phyloP scores from a whole-genome alignment of 768 basidiomycete species.

The Scleroderma bovista region DNA sequence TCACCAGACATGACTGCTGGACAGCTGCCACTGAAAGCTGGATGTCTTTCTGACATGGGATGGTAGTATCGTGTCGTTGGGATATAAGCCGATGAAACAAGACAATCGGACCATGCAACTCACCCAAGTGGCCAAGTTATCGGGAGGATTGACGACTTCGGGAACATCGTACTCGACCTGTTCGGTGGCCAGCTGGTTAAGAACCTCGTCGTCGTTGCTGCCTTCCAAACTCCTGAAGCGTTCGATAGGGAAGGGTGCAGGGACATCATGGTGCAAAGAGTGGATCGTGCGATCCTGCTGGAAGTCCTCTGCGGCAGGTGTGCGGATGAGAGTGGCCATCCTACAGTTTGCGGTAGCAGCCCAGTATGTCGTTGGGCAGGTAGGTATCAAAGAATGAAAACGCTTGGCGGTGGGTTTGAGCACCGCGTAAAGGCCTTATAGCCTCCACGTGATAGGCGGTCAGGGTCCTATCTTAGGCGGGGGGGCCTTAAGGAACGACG shows the following conservation, averaged over 20 bases:
- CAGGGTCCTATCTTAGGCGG: background rate
- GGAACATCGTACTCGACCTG: constrained; percentile 15
- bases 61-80: background rate
- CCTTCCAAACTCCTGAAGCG: constrained; percentile 7
- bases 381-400: too few relatives aligned
- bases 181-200: constrained; percentile 19
- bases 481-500: too few relatives aligned
- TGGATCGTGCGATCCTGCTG: background rate
- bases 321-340: background rate
- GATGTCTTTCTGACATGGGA: constrained; percentile 46
- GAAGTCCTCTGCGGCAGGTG: background rate
- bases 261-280: constrained; percentile 9
- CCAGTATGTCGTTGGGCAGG: background rate
- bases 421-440: background rate
- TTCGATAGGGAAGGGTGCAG: constrained; percentile 19
- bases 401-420: too few relatives aligned
- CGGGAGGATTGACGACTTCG: background rate
- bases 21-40: constrained; percentile 70
- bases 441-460: background rate
- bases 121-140: constrained; percentile 3
- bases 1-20: constrained; percentile 69
- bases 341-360: background rate
- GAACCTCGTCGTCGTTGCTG: constrained; percentile 5
- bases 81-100: background rate
- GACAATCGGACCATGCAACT: background rate